A percentile compares a stretch with the other conserved stretches of the same genome.
Conservation (phyloP, 164 flowering plant genomes). For the Vitis rotundifolia region DNA sequence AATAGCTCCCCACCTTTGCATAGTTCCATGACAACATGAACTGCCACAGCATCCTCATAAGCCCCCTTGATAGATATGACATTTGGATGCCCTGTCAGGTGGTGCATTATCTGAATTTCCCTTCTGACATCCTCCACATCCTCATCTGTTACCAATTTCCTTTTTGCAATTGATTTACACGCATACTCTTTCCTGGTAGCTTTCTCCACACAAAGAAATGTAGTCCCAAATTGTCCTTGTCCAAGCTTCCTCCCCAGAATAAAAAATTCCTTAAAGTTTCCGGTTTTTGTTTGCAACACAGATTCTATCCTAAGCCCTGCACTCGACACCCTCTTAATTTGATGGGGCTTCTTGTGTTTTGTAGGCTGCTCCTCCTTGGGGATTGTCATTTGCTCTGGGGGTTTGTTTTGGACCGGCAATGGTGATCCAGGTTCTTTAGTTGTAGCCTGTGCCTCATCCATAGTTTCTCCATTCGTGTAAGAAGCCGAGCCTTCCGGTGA, state of each 20-base stretch:
- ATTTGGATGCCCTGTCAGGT: constrained; percentile 44
- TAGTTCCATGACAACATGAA: constrained; percentile 48
- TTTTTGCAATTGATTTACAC: constrained; percentile 46
- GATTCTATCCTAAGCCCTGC: constrained; percentile 40
- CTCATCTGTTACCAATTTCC: constrained; percentile 40
- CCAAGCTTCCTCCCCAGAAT: constrained; percentile 42
- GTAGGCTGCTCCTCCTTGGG: constrained; percentile 19
- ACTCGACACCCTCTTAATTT: constrained; percentile 37
- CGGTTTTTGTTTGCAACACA: constrained; percentile 36
- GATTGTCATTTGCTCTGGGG: constrained; percentile 39
- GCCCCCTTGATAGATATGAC: constrained; percentile 45
- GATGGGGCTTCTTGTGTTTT: constrained; percentile 26
- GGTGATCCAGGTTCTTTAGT: constrained; percentile 28
- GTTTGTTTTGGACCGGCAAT: constrained; percentile 33
- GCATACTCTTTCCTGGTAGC: constrained; percentile 37
- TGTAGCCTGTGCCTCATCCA: constrained; percentile 2
- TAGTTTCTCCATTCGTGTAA: constrained; percentile 17
- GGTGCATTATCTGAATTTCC: constrained; percentile 51
- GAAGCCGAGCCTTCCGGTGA: constrained; percentile 26
- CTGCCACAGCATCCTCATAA: constrained; percentile 47
- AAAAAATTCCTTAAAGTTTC: constrained; percentile 37
- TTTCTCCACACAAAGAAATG: constrained; percentile 39
- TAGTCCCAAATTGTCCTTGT: constrained; percentile 49
- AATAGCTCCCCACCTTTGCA: constrained; percentile 53
- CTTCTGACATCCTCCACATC: constrained; percentile 53